These are phyloP conservation scores for Linderina pennispora DNA, from an alignment of 192 early-diverging fungal genomes.

Conservation along the genomic window DNA sequence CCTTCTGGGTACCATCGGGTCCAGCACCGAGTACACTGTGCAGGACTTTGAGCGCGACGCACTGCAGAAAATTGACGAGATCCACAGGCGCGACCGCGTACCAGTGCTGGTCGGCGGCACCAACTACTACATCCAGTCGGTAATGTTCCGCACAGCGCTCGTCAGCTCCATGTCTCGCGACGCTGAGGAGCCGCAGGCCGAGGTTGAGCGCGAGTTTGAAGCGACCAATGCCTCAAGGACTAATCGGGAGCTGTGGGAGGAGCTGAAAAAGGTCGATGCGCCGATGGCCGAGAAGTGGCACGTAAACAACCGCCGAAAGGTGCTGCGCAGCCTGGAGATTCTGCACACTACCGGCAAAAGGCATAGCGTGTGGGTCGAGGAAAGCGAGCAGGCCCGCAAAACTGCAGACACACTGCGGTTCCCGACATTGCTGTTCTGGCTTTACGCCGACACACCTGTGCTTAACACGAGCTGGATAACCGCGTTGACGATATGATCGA, in stretches of 20 bases:
- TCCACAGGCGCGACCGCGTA: conserved; percentile 60
- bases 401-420: conserved; percentile 50
- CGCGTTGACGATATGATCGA: conserved; percentile 87
- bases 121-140: conserved; percentile 92
- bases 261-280: conserved; percentile 70
- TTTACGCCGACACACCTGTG: conserved; percentile 61
- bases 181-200: conserved; percentile 6
- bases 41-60: conserved; percentile 81
- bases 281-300: conserved; percentile 89
- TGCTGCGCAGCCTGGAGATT: conserved; percentile 83
- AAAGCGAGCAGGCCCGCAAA: conserved; percentile 53
- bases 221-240: conserved; percentile 15
- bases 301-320: conserved; percentile 77
- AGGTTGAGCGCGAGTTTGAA: conserved; percentile 15
- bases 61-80: conserved; percentile 62
- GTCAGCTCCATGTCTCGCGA: conserved; percentile 20
- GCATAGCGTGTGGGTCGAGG: conserved; percentile 69
- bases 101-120: conserved; percentile 96
- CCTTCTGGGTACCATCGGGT: conserved; percentile 71
- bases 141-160: conserved; percentile 74
- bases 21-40: conserved; percentile 78
- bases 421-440: conserved; percentile 79
- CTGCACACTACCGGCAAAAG: conserved; percentile 62
- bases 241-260: conserved; percentile 56
- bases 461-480: conserved; percentile 72